Evolutionary conservation across 2,329 filamentous ascomycete species (phyloP).

Genomic region (Fusarium redolens): DNA sequence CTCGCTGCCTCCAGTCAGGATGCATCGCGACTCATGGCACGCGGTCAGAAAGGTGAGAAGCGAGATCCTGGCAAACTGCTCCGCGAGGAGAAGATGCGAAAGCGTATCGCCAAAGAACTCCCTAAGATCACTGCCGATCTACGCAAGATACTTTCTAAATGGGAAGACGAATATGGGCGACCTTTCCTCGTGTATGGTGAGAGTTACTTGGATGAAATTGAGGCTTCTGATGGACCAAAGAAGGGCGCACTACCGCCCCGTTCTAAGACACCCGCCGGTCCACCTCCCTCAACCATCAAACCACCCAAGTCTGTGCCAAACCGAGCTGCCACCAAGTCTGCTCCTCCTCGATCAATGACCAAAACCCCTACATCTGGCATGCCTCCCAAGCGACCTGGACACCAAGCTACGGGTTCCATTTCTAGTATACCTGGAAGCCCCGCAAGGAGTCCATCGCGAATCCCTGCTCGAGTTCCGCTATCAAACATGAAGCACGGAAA

Average conservation of each 20-base stretch:
- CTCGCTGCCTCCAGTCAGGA: constrained; percentile 93
- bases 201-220: constrained; percentile 88
- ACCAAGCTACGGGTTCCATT: constrained; percentile 30
- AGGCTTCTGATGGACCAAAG: constrained; percentile 65
- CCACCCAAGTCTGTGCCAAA: constrained; percentile 49
- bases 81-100: constrained; percentile 98
- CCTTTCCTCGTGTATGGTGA: constrained; percentile 95
- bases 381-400: constrained; percentile 45
- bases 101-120: constrained; percentile 94
- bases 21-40: constrained; percentile 90
- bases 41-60: constrained; percentile 91
- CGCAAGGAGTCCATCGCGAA: constrained; percentile 60
- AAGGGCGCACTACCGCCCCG: constrained; percentile 63
- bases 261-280: constrained; percentile 80
- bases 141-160: constrained; percentile 81
- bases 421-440: constrained; percentile 47
- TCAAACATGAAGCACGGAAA: constrained; percentile 75
- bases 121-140: constrained; percentile 92
- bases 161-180: constrained; percentile 93
- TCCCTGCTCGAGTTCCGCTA: constrained; percentile 76
- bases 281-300: constrained; percentile 59
- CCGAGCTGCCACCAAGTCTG: constrained; percentile 46
- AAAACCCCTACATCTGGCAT: constrained; percentile 67
- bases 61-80: constrained; percentile 94
- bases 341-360: constrained; percentile 55